Conservation (phyloP, 352 stramenopile species). For the Thalassiosira livingstoniorum region DNA sequence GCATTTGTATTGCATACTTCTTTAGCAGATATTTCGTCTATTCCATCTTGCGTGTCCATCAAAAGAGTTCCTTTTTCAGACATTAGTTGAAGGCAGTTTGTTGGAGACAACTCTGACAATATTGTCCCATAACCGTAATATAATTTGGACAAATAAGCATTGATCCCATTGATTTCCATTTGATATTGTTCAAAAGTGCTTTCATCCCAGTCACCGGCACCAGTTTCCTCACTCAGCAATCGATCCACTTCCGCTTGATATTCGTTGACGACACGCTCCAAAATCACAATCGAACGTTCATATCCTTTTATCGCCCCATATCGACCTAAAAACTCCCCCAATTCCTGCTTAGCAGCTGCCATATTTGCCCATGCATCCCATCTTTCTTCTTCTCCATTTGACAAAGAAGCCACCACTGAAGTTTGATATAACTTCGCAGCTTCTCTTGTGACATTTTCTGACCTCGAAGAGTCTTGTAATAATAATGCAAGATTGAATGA, state of each 20-base stretch:
- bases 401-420: conserved; percentile 35
- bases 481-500: conserved; percentile 67
- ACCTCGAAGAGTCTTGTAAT: conserved; percentile 54
- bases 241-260: conserved; percentile 43
- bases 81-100: conserved; percentile 57
- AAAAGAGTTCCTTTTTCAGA: conserved; percentile 65
- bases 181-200: conserved; percentile 19
- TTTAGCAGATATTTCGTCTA: conserved; percentile 46
- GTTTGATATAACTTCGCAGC: conserved; percentile 56
- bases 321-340: conserved; percentile 40
- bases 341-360: conserved; percentile 56
- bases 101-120: conserved; percentile 55
- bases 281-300: conserved; percentile 49
- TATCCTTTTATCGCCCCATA: conserved; percentile 43
- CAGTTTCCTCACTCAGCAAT: conserved; percentile 26
- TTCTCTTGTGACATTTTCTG: conserved; percentile 52
- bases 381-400: conserved; percentile 32
- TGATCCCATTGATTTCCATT: conserved; percentile 36
- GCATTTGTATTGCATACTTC: conserved; percentile 55
- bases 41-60: conserved; percentile 59
- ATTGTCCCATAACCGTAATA: conserved; percentile 74
- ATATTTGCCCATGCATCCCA: conserved; percentile 73
- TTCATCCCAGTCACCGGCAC: conserved; percentile 32
- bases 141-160: conserved; percentile 64
- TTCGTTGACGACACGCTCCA: conserved; percentile 42